Evolutionary conservation across 2,329 filamentous ascomycete genomes (phyloP), one percentile per base, ranked within the genome.

Genomic region (Fusarium tricinctum): DNA sequence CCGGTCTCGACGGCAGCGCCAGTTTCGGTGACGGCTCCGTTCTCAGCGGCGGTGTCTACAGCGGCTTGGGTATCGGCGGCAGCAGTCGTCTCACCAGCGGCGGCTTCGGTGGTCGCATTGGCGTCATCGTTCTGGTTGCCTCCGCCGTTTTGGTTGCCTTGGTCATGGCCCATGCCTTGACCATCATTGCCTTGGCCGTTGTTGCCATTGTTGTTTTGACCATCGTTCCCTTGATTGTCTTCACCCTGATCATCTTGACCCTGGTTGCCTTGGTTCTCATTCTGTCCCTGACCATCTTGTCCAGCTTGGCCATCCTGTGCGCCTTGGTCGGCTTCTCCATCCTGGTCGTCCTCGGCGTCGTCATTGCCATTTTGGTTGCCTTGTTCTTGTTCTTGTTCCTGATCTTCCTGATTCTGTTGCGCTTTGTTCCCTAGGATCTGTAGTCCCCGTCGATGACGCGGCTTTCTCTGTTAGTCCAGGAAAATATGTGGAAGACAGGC

Each of bases 401-500:
- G 55, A 3, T 5, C 17, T 7, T 44, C 23, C 32, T 47, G 38
- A 14, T 33, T 15, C 30, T 38, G 35, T 38, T 38, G 15, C 10
- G n/a, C 8, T 17, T 38, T n/a, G 17, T 38, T 17, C 17, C 28
- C 28, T 28, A 43, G 38, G 8, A 22, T 39, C 5, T 46, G 12
- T 6, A 23, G 28, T 9, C 26, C 45, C 15, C 35, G 38, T 17
- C 59, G 57, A 15, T 42, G 15, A 10, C 43, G 38, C 3, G 38
- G 39, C 63, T 66, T 2, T 12, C 1, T 1, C 9, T 7, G 13
- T 57, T 22, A 67, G 56, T 4, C 2, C 4, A 4, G 1, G 2
- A 1, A 6, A 0, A 3, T 1, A 2, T 1, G 0, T 4, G 7
- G 0, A 5, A 14, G 8, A 7, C 1, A 1, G 14, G 4, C 1